These are phyloP conservation scores for Pelargonium nanum DNA, from an alignment of 345 rosid species.

Conservation along the genomic window DNA sequence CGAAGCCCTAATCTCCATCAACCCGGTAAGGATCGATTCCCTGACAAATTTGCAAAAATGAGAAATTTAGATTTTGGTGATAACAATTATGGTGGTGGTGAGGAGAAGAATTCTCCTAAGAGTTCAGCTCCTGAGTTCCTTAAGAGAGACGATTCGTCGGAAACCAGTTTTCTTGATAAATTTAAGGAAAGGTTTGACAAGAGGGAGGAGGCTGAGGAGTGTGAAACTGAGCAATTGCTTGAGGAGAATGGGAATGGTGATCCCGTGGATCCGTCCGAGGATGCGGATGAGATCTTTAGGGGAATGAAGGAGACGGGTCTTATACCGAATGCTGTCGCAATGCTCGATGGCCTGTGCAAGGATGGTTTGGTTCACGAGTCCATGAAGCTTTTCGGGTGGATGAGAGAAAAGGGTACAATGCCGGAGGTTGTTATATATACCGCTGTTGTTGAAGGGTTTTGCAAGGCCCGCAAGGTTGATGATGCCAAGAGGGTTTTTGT, in stretches of 20 bases:
- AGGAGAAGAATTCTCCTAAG: not conserved
- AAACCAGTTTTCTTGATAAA: conserved; percentile 45
- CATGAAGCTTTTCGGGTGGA: conserved; percentile 68
- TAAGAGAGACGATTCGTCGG: conserved; percentile 31
- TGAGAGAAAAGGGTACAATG: conserved; percentile 78
- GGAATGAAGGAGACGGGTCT: conserved; percentile 89
- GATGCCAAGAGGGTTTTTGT: conserved; percentile 80
- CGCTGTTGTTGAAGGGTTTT: conserved; percentile 81
- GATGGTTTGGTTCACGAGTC: conserved; percentile 89
- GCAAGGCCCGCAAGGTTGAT: conserved; percentile 65
- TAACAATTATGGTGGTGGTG: not conserved
- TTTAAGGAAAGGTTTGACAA: conserved; percentile 45
- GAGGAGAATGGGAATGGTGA: conserved; percentile 15
- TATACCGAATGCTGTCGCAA: conserved; percentile 79
- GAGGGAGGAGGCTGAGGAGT: conserved; percentile 10
- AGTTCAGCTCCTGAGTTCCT: not conserved
- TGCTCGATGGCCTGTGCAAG: conserved; percentile 95
- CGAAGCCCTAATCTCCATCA: not conserved
- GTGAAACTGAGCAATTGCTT: not conserved
- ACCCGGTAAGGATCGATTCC: not conserved
- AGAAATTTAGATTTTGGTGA: not conserved
- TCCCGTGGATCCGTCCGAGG: conserved; percentile 23
- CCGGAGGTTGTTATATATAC: conserved; percentile 92
- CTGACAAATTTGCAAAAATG: not conserved
- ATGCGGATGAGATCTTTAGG: conserved; percentile 56